phyloP scores from a whole-genome alignment of 306 rosid species.

The apple (Malus domestica) region ASM211411v1 NC_041795.1:34075001-34075500 shows the following conservation, averaged over 20 bases:
- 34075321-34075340: slow-evolving; percentile 36
- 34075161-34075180: slow-evolving; percentile 39
- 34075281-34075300: slow-evolving; percentile 30
- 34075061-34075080: slow-evolving; percentile 6
- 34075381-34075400: neutral
- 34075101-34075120: slow-evolving; percentile 19
- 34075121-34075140: slow-evolving; percentile 26
- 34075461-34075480: too few relatives aligned
- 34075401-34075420: neutral
- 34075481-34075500: too few relatives aligned
- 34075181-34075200: slow-evolving; percentile 33
- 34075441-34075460: too few relatives aligned
- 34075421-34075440: neutral
- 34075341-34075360: slow-evolving; percentile 55
- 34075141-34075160: slow-evolving; percentile 36
- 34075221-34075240: slow-evolving; percentile 19
- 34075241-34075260: slow-evolving; percentile 4
- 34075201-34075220: slow-evolving; percentile 47
- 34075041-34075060: slow-evolving; percentile 63
- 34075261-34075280: slow-evolving; percentile 25
- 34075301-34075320: slow-evolving; percentile 36
- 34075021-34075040: slow-evolving; percentile 21
- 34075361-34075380: slow-evolving; percentile 28
- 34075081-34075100: slow-evolving; percentile 25
- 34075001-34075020: slow-evolving; percentile 21